Evolutionary conservation across 805 yeast species (phyloP), one percentile per base, ranked within the genome.

Genomic region (Kluyveromyces aestuarii): DNA sequence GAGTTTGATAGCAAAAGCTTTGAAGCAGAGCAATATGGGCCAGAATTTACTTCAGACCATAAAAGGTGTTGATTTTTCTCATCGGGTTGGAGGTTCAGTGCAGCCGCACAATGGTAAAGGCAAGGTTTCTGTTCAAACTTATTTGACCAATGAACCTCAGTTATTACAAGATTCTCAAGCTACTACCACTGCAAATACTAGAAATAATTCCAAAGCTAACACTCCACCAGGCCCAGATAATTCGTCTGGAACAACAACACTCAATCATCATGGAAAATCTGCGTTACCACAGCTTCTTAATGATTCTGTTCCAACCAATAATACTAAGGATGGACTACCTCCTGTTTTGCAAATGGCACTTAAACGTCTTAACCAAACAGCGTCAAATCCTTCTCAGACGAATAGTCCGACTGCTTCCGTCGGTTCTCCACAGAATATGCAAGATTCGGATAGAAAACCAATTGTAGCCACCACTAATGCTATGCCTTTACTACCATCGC

Each of bases 1-100:
- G 66, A 75, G 78, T 25, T 64, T 84, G 5, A 76, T 84, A 39
- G 79, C 88, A 0, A 81, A 81, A 49, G 87, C 83, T 2, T 59
- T 83, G 41, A 56, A 53, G 74, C 68, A 39, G 46, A 62, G 45
- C 53, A 56, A 52, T 48, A 54, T 55, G 49, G 60, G 60, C 13
- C 53, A 59, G 33, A 52, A 21, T 55, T 60, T 18, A 48, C 57
- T 42, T 52, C 56, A 40, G 38, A 36, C 50, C 17, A 41, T 52
- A 8, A 50, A 52, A 17, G 39, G 48, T 2, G 48, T 48, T 6
- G 48, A 44, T 27, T 50, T 49, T 39, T 40, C 51, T 5, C 37
- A 45, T 21, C 25, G 50, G 16, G 47, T 44, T 21, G 50, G 42
- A 6, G 44, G 44, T 7, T 44, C 45, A 3, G 25, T 37, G 14